Evolutionary conservation across 2,329 filamentous ascomycete species (phyloP), one percentile per base, ranked within the genome.

Genomic region (Cytospora mali): DNA sequence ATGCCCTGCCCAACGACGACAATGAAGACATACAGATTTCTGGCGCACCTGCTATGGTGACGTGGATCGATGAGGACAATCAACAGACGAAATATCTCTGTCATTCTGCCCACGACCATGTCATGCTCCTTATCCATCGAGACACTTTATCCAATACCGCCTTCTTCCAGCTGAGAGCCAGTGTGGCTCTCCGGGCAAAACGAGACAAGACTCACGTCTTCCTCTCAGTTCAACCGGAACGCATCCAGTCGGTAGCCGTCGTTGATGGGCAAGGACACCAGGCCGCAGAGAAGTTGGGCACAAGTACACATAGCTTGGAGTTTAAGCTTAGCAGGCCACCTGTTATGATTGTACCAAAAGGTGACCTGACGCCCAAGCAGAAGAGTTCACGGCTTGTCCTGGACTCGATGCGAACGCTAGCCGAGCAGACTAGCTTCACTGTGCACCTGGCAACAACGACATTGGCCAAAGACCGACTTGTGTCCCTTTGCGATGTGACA

Each of bases 321-420:
- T 61, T 61, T 13, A 11, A n/a, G 5, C 13, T 61, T 28, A 39
- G 11, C 51, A 18, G 18, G 42, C 25, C 51, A 13, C 58, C 58
- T 3, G 9, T 39, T 33, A 23, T 61, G 39, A 50, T 55, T 50
- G 52, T 61, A 5, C 58, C 58, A 10, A 52, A 50, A 2, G 51
- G 51, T 25, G 58, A 61, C 33, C 39, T 61, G 14, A 61, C 58
- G 14, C 58, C 58, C 5, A 61, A 61, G 21, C 51, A 61, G 21
- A 61, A 50, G 23, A 35, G 16, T 14, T 61, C 58, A n/a, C 11
- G 58, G 51, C 27, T 51, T 16, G 58, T 55, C 7, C 11, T 61
- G 29, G 58, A 61, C 18, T 61, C 39, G 9, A 28, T 61, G 10
- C 58, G 35, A 33, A 25, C 18, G 3, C 51, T 61, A 23, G 29